Percentiles rank a stretch among this genome's conserved stretches.
These are phyloP conservation scores for Schoenoplectus triqueter DNA, from an alignment of 202 grass and related monocot genomes.

Conservation along the genomic window DNA sequence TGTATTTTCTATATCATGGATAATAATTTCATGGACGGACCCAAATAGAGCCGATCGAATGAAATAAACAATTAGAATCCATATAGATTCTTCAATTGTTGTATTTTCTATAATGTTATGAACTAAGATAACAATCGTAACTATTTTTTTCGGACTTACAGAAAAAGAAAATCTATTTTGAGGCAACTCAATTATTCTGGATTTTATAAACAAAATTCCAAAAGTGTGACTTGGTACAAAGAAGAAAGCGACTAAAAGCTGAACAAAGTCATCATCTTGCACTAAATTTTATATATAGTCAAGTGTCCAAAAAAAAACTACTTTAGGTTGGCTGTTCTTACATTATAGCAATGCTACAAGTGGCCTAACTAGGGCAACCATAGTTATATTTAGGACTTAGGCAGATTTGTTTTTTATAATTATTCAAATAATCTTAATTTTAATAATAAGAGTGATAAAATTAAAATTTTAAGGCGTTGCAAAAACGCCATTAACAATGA, in stretches of 20 bases:
- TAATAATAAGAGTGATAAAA: too few relatives aligned
- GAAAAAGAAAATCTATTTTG: neutral
- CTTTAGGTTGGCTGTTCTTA: neutral
- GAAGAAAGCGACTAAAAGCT: neutral
- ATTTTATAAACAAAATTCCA: neutral
- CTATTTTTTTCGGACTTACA: neutral
- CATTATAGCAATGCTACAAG: slow-evolving; percentile 11
- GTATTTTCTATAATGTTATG: neutral
- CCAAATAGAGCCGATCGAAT: neutral
- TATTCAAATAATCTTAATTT: too few relatives aligned
- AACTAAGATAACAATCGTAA: neutral
- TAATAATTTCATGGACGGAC: neutral
- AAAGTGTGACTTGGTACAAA: neutral
- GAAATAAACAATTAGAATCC: neutral
- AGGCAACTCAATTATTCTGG: neutral
- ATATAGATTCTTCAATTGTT: neutral
- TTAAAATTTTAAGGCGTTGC: too few relatives aligned
- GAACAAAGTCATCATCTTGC: neutral
- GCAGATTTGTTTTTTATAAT: too few relatives aligned
- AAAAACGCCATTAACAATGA: too few relatives aligned
- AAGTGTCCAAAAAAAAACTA: neutral
- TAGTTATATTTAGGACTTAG: neutral
- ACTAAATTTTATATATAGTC: neutral
- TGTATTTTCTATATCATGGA: neutral
- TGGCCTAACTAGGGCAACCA: neutral